Evolutionary conservation across 176 grass and related monocot genomes (phyloP).

Genomic region (Oryza coarctata): DNA sequence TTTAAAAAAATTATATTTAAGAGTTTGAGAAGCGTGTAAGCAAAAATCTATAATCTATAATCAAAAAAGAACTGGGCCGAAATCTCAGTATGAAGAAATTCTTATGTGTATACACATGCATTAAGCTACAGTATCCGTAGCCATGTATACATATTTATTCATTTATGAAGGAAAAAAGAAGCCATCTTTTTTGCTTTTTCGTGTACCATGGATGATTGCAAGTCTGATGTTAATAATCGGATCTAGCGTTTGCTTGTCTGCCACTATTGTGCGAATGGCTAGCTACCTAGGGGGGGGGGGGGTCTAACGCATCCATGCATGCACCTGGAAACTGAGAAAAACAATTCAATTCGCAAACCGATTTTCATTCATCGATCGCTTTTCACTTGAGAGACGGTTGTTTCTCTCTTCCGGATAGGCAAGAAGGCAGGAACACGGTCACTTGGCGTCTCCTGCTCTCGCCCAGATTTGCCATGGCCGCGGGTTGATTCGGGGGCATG

Average conservation of each 20-base stretch:
- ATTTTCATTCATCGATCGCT: background rate
- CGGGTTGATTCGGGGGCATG: background rate
- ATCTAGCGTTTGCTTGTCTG: slow-evolving; percentile 43
- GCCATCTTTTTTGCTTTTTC: background rate
- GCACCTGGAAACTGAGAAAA: slow-evolving; percentile 17
- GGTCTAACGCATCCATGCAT: background rate
- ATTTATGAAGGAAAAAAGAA: background rate
- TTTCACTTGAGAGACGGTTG: background rate
- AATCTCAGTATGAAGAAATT: no score
- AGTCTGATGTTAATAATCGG: slow-evolving; percentile 22
- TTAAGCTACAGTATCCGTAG: background rate
- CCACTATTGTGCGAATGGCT: slow-evolving; percentile 28
- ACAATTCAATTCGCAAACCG: background rate
- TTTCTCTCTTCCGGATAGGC: background rate
- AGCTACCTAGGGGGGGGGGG: background rate
- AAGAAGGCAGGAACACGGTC: slow-evolving; percentile 7
- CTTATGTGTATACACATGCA: no score
- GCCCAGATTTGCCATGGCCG: background rate
- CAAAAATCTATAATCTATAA: no score
- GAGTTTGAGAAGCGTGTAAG: no score
- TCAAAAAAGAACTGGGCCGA: no score
- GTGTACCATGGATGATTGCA: slow-evolving; percentile 28
- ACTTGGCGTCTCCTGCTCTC: background rate
- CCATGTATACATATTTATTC: background rate
- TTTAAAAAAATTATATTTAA: no score